Conservation (phyloP, 352 stramenopile species). For the Phytophthora palmivora region DNA sequence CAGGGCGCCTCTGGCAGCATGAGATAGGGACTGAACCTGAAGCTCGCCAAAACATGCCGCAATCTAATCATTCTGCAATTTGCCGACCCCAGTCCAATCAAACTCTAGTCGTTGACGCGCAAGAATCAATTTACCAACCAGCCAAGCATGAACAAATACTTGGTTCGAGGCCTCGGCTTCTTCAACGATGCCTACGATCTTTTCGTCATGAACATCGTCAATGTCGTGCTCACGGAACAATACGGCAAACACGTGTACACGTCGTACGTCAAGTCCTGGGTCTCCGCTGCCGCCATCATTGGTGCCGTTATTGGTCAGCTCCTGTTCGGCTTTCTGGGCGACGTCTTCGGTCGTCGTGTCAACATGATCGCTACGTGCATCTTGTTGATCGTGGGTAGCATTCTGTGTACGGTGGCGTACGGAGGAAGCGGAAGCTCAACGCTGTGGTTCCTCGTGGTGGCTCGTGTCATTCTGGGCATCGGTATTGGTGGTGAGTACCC, state of each 20-base stretch:
- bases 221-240: slow-evolving; percentile 76
- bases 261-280: slow-evolving; percentile 59
- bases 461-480: slow-evolving; percentile 66
- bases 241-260: slow-evolving; percentile 71
- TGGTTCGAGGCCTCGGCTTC: slow-evolving; percentile 74
- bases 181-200: slow-evolving; percentile 82
- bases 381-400: slow-evolving; percentile 68
- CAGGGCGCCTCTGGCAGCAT: slow-evolving; percentile 20
- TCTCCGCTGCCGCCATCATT: slow-evolving; percentile 64
- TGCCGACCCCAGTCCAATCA: too few relatives aligned
- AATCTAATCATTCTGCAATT: too few relatives aligned
- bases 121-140: too few relatives aligned
- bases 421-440: slow-evolving; percentile 62
- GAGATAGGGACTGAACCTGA: too few relatives aligned
- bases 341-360: slow-evolving; percentile 66
- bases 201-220: slow-evolving; percentile 83
- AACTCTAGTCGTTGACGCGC: too few relatives aligned
- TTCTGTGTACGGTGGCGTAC: slow-evolving; percentile 68
- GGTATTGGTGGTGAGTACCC: slow-evolving; percentile 68
- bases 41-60: too few relatives aligned
- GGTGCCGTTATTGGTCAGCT: slow-evolving; percentile 69
- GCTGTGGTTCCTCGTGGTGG: slow-evolving; percentile 69
- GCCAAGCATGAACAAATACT: slow-evolving; percentile 70
- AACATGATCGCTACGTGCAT: slow-evolving; percentile 79
- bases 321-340: slow-evolving; percentile 62